These are phyloP conservation scores for Colletotrichum sp. DNA, from an alignment of 2,329 filamentous ascomycete species.

Conservation along the genomic window DNA sequence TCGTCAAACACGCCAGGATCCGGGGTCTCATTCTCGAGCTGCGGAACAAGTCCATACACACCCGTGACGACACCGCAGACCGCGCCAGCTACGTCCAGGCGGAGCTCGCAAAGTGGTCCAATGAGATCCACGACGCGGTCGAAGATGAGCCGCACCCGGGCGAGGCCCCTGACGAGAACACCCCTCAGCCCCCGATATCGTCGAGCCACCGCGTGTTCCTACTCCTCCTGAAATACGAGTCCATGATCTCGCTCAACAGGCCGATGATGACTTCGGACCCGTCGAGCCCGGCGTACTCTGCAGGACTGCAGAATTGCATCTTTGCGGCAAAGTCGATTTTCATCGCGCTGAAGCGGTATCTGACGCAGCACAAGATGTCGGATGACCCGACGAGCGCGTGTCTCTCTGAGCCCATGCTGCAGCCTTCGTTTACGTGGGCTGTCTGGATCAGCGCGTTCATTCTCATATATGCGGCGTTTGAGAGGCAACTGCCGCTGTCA, in stretches of 20 bases:
- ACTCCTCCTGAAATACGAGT: slow-evolving; percentile 51
- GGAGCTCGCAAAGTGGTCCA: slow-evolving; percentile 56
- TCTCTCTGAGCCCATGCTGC: slow-evolving; percentile 40
- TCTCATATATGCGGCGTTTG: slow-evolving; percentile 53
- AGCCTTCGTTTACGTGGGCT: slow-evolving; percentile 58
- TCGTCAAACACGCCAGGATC: slow-evolving; percentile 53
- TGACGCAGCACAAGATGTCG: slow-evolving; percentile 15
- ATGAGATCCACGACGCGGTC: slow-evolving; percentile 55
- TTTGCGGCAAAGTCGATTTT: slow-evolving; percentile 54
- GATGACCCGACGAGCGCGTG: slow-evolving; percentile 1
- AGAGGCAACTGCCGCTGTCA: slow-evolving; percentile 42
- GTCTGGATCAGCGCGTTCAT: slow-evolving; percentile 60
- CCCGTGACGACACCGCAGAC: slow-evolving; percentile 46
- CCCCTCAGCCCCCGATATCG: slow-evolving; percentile 20
- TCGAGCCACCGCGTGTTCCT: slow-evolving; percentile 46
- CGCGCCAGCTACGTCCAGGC: slow-evolving; percentile 51
- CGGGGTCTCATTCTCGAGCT: slow-evolving; percentile 57
- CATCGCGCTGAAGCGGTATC: slow-evolving; percentile 39
- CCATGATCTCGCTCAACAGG: slow-evolving; percentile 55
- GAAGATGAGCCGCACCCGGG: slow-evolving; percentile 37
- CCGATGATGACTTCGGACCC: slow-evolving; percentile 52
- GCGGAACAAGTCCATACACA: slow-evolving; percentile 55
- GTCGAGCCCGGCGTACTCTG: slow-evolving; percentile 47
- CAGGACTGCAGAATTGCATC: slow-evolving; percentile 56
- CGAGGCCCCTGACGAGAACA: slow-evolving; percentile 8